Base-by-base conservation (phyloP, 495 filamentous ascomycete genomes). In the Astrocystis sublimbata region DNA sequence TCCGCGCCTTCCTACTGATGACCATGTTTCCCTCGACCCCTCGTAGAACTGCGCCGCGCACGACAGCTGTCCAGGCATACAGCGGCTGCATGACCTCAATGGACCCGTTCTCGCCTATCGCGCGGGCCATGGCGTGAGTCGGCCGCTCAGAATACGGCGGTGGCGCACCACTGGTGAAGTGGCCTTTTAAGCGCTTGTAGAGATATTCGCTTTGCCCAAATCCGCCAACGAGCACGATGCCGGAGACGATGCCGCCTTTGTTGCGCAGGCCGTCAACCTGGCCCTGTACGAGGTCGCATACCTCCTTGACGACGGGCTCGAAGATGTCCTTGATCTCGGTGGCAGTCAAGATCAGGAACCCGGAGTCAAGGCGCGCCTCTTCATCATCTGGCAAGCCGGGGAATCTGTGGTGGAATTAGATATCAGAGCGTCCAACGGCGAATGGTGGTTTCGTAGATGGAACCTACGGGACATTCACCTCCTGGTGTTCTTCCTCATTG, bases 41-140 rank as follows among this genome's bases (percentile, higher is more conserved):
- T 63, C 84, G 79, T 49, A 89, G 77, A 35, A 86, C 89, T 9
- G 83, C 91, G 23, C 84, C 86, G 52, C 84, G 79, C 28, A 89
- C 88, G 13, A 91, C 86, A n/a, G 89, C 88, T 8, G 86, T 90
- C 87, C 87, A 92, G 3, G 89, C 88, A 65, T 90, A 87, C 47
- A 90, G 76, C 3, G 88, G 88, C 68, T 91, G 88, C 85, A 90
- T 89, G 30, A 91, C 85, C 68, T 91, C 88, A 52, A 90, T 82
- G 2, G 78, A 79, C 10, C 78, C 75, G 35, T 76, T 76, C 5
- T 76, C 67, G 33, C 73, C 71, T 15, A 75, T 52, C 5, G 74
- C 69, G 15, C 57, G 68, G 3, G 77, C 80, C 57, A 66, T 75
- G 6, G 78, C 72, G 64, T 86, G 84, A 3, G 84, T 87, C 3